Evolutionary conservation across 345 rosid genomes (phyloP).

Genomic region (Eucalyptus pauciflora): DNA sequence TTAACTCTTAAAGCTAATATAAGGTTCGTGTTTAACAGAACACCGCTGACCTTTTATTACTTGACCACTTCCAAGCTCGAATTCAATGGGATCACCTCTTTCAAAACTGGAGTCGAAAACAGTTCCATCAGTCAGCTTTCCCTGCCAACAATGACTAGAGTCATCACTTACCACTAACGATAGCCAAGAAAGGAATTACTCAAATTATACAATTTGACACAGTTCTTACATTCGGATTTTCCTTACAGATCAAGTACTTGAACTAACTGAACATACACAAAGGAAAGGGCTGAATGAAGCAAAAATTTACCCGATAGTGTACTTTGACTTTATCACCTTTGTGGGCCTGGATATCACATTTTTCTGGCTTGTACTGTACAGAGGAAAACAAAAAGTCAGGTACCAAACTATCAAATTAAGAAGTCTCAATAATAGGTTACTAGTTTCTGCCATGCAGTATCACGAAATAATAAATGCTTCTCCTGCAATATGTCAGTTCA

Average conservation of each 20-base stretch:
- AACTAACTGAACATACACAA: neutral
- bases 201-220: neutral
- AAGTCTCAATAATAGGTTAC: neutral
- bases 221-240: neutral
- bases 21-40: neutral
- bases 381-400: neutral
- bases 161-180: neutral
- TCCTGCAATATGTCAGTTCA: neutral
- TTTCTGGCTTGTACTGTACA: slow-evolving; percentile 55
- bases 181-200: neutral
- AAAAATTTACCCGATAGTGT: slow-evolving; percentile 58
- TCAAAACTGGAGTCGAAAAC: slow-evolving; percentile 96
- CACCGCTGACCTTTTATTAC: slow-evolving; percentile 71
- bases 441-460: neutral
- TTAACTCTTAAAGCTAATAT: neutral
- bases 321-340: slow-evolving; percentile 86
- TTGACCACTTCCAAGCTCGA: slow-evolving; percentile 92
- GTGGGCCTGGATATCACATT: slow-evolving; percentile 83
- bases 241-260: neutral
- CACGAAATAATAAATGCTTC: neutral
- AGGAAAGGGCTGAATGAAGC: neutral
- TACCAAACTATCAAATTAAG: neutral
- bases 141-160: slow-evolving; percentile 25
- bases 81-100: slow-evolving; percentile 94
- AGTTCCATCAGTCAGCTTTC: slow-evolving; percentile 86